These are phyloP conservation scores for Aspergillus ibericus DNA, from an alignment of 2,329 filamentous ascomycete species.

Conservation along the genomic window DNA sequence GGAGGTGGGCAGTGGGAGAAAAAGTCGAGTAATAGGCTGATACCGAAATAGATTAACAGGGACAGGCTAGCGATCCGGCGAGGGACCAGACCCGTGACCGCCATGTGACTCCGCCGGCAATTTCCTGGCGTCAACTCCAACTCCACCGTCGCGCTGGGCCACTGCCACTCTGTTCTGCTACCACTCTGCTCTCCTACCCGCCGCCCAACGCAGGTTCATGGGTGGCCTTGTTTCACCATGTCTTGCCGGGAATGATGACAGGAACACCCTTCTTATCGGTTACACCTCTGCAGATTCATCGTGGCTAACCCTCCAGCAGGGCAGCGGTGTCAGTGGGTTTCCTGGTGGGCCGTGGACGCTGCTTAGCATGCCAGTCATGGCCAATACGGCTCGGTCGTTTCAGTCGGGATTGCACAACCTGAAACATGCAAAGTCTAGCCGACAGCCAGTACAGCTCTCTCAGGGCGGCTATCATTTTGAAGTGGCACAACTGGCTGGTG, in stretches of 20 bases:
- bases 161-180: background rate
- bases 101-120: constrained; percentile 8
- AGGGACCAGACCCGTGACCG: constrained; percentile 10
- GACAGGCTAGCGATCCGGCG: background rate
- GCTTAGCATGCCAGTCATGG: constrained; percentile 1
- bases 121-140: background rate
- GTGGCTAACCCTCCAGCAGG: background rate
- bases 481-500: constrained; percentile 43
- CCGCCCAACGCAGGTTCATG: background rate
- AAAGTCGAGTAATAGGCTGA: constrained; percentile 1
- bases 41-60: constrained; percentile 5
- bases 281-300: constrained; percentile 50
- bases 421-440: constrained; percentile 9
- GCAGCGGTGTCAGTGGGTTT: constrained; percentile 6
- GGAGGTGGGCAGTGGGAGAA: background rate
- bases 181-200: background rate
- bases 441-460: background rate
- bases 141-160: background rate
- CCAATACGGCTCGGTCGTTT: constrained; percentile 14
- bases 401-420: constrained; percentile 5
- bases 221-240: constrained; percentile 3
- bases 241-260: background rate
- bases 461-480: constrained; percentile 67
- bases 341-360: background rate
- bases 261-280: constrained; percentile 62